phyloP scores from a whole-genome alignment of 495 filamentous ascomycete genomes.

The Thermochaetoides thermophila region DNA sequence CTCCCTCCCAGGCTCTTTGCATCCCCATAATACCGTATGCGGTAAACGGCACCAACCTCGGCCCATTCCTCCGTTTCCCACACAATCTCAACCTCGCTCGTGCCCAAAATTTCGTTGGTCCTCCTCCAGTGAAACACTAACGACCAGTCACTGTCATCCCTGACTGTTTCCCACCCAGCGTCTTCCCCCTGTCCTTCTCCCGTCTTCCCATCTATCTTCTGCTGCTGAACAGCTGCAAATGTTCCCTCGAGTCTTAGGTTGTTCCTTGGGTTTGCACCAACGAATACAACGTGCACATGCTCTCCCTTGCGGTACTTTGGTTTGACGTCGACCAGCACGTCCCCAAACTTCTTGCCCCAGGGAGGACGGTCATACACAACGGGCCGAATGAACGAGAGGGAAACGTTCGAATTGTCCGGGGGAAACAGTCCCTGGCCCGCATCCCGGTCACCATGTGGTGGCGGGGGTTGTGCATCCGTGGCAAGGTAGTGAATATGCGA shows the following conservation, averaged over 20 bases:
- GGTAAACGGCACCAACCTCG: constrained; percentile 44
- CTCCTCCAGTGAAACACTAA: constrained; percentile 71
- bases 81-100: constrained; percentile 61
- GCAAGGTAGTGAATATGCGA: constrained; percentile 56
- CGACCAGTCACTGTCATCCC: constrained; percentile 66
- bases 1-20: constrained; percentile 52
- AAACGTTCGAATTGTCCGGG: constrained; percentile 67
- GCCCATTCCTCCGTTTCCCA: constrained; percentile 62
- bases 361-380: constrained; percentile 65
- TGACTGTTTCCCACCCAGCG: constrained; percentile 45
- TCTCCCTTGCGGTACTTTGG: constrained; percentile 40
- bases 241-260: constrained; percentile 65
- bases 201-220: constrained; percentile 30
- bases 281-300: constrained; percentile 50
- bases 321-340: constrained; percentile 46
- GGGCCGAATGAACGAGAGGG: constrained; percentile 63
- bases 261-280: constrained; percentile 85
- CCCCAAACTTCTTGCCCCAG: constrained; percentile 62
- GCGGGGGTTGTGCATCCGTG: constrained; percentile 28
- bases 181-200: constrained; percentile 9
- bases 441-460: constrained; percentile 27
- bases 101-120: constrained; percentile 52
- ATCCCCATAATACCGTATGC: constrained; percentile 78
- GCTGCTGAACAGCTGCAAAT: constrained; percentile 67
- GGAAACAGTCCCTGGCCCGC: constrained; percentile 45